A percentile compares a stretch with the other conserved stretches of the same genome.
These are phyloP conservation scores for Lathyrus aphaca DNA, from an alignment of 306 rosid species.

Conservation along the genomic window DNA sequence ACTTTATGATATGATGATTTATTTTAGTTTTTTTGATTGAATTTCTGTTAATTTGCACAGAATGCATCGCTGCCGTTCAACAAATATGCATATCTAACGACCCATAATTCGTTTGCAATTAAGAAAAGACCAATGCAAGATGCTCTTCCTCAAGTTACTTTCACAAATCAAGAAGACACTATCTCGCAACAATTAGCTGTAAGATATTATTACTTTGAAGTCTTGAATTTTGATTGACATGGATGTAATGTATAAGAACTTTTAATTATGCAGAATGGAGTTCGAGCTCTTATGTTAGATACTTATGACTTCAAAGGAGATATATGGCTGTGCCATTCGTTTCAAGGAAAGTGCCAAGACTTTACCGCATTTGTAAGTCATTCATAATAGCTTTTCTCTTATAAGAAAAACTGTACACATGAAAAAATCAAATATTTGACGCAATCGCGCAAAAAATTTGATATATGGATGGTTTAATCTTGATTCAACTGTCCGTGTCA, in stretches of 20 bases:
- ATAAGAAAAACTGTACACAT: neutral
- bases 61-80: constrained; percentile 48
- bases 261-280: constrained; percentile 60
- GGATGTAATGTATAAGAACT: neutral
- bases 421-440: neutral
- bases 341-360: constrained; percentile 58
- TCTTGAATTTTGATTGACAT: neutral
- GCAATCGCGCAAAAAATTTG: neutral
- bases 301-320: constrained; percentile 71
- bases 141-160: constrained; percentile 33
- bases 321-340: constrained; percentile 85
- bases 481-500: neutral
- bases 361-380: constrained; percentile 51
- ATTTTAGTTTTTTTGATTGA: neutral
- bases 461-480: neutral
- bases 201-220: constrained; percentile 22
- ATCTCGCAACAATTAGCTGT: constrained; percentile 47
- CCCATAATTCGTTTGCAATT: constrained; percentile 54
- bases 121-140: constrained; percentile 8
- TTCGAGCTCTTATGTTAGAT: constrained; percentile 70
- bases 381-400: neutral
- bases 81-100: constrained; percentile 52
- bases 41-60: constrained; percentile 34
- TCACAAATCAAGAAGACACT: constrained; percentile 49
- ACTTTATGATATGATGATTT: neutral